These are phyloP conservation scores for Inonotus obliquus DNA, from an alignment of 1,284 basidiomycete genomes.

Conservation along the genomic window DNA sequence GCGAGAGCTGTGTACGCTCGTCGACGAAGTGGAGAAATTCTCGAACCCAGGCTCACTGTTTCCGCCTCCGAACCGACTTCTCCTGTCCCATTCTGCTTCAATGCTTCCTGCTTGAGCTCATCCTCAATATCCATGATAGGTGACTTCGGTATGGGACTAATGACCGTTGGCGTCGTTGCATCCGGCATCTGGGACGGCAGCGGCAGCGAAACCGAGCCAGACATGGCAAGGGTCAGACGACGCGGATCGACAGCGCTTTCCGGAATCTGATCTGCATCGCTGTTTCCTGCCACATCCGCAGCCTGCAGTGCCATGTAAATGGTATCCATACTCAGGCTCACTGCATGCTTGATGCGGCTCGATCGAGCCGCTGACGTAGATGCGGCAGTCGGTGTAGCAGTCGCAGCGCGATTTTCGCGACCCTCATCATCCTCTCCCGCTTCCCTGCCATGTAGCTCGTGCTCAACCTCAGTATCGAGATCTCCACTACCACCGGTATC, in stretches of 20 bases:
- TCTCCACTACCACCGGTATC: neutral
- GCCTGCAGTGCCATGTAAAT: slow-evolving; percentile 15
- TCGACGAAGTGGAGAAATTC: slow-evolving; percentile 9
- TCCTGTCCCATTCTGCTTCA: neutral
- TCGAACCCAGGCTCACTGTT: neutral
- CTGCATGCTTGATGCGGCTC: slow-evolving; percentile 1
- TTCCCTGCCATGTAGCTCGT: neutral
- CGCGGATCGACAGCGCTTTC: neutral
- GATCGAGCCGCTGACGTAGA: neutral
- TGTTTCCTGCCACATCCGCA: slow-evolving; percentile 6
- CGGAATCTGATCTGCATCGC: neutral
- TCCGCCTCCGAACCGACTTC: neutral
- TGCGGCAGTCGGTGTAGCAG: neutral
- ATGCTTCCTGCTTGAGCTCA: neutral
- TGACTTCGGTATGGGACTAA: neutral
- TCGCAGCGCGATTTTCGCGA: neutral
- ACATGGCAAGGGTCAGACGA: neutral
- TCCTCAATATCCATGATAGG: neutral
- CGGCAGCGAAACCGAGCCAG: neutral
- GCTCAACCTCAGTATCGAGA: neutral
- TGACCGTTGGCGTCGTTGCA: neutral
- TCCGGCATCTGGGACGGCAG: neutral
- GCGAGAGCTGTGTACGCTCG: slow-evolving; percentile 10
- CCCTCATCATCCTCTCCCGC: neutral
- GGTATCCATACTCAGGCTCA: slow-evolving; percentile 18